A percentile compares a stretch with the other conserved stretches of the same genome.
phyloP scores from a whole-genome alignment of 1,284 basidiomycete species.

The Melampsora occidentalis region DNA sequence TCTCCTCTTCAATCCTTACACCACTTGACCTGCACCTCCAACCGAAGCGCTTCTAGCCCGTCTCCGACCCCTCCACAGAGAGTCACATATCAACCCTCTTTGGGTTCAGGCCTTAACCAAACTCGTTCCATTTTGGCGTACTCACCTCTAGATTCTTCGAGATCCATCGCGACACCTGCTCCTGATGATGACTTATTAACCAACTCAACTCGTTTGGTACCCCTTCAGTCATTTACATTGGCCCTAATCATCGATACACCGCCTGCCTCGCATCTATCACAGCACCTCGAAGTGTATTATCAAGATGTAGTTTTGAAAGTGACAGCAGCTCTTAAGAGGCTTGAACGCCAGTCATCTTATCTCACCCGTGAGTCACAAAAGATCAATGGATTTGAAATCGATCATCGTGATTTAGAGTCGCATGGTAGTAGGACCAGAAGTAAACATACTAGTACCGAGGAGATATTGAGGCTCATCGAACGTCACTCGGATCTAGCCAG shows the following conservation, averaged over 20 bases:
- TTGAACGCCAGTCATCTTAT: conserved; percentile 39
- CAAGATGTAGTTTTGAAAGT: conserved; percentile 40
- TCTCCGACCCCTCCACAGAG: conserved; percentile 22
- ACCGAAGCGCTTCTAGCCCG: conserved; percentile 34
- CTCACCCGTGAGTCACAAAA: conserved; percentile 32
- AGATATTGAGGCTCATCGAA: conserved; percentile 20
- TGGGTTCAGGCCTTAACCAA: background rate
- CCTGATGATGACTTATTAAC: conserved; percentile 1
- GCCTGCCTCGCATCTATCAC: conserved; percentile 36
- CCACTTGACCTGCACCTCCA: background rate
- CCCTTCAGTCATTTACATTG: conserved; percentile 42
- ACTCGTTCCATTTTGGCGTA: conserved; percentile 1
- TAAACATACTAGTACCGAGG: conserved; percentile 21
- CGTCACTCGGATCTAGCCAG: conserved; percentile 36
- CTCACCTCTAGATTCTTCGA: conserved; percentile 1
- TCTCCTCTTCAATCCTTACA: conserved; percentile 15
- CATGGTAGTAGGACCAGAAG: conserved; percentile 9
- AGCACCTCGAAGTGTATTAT: conserved; percentile 42
- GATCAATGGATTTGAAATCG: conserved; percentile 20
- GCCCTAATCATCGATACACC: conserved; percentile 42
- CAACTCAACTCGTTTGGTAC: conserved; percentile 32
- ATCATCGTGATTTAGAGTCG: conserved; percentile 17
- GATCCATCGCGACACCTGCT: background rate
- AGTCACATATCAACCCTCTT: background rate
- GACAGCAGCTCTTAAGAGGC: conserved; percentile 34